Percentiles rank a stretch among this genome's conserved stretches.
Evolutionary conservation across 2,329 filamentous ascomycete genomes (phyloP).

Genomic region (Pseudogymnoascus sp.): DNA sequence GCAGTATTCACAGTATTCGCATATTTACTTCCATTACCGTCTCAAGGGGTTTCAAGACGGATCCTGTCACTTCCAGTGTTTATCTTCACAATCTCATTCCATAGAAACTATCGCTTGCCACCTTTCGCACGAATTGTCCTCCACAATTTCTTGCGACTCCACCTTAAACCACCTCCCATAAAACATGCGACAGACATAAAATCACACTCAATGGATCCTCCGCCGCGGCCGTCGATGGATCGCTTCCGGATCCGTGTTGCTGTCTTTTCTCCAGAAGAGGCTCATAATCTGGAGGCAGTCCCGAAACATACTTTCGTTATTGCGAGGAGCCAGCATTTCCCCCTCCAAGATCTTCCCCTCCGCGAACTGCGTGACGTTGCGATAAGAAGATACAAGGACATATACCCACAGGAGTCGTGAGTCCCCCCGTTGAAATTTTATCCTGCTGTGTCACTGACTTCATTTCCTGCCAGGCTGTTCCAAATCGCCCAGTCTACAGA

Average conservation of each 20-base stretch:
- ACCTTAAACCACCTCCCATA: not conserved
- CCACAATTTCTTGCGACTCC: not conserved
- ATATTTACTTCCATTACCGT: not conserved
- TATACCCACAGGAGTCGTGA: constrained; percentile 14
- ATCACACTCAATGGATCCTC: constrained; percentile 13
- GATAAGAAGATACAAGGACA: constrained; percentile 13
- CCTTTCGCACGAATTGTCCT: not conserved
- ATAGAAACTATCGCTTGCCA: not conserved
- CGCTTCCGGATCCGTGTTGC: constrained; percentile 12
- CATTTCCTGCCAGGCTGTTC: not conserved
- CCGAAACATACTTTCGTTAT: constrained; percentile 10
- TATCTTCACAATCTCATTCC: not conserved
- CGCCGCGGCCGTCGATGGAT: not conserved
- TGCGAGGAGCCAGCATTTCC: constrained; percentile 8
- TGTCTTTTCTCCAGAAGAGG: constrained; percentile 12
- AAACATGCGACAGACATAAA: constrained; percentile 9
- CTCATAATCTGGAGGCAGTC: not conserved
- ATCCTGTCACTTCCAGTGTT: not conserved
- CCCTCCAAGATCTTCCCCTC: constrained; percentile 1
- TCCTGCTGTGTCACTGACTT: not conserved
- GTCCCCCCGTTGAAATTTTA: not conserved
- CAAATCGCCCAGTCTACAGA: constrained; percentile 12
- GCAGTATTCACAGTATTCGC: not conserved
- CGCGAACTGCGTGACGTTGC: constrained; percentile 9
- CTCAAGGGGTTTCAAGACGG: not conserved